Evolutionary conservation across 1,139 yeast species (phyloP).

Genomic region (Wickerhamomyces sp.): DNA sequence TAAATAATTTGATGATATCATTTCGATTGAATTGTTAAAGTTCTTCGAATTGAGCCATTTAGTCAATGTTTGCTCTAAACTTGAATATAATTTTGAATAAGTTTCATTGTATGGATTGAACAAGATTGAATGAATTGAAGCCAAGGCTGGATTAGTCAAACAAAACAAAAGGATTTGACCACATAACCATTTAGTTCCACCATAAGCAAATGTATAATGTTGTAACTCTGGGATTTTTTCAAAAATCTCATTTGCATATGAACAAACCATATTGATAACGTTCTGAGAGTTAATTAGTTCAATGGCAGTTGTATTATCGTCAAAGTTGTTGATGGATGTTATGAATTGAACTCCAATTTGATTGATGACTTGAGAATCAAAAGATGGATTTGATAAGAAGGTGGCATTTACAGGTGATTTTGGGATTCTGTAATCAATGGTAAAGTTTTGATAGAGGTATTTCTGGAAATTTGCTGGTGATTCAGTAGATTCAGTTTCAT

Average conservation of each 20-base stretch:
- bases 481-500: background rate
- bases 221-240: constrained; percentile 11
- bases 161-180: constrained; percentile 11
- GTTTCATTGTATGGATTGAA: constrained; percentile 7
- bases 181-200: constrained; percentile 14
- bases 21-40: constrained; percentile 1
- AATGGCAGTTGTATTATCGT: background rate
- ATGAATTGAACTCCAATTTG: constrained; percentile 8
- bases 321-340: constrained; percentile 7
- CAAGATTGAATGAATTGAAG: constrained; percentile 7
- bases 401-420: background rate
- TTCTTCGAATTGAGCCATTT: constrained; percentile 8
- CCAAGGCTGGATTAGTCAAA: constrained; percentile 6
- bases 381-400: constrained; percentile 1
- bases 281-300: constrained; percentile 7
- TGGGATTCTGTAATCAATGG: constrained; percentile 5
- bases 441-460: constrained; percentile 6
- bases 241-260: constrained; percentile 10
- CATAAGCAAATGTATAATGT: constrained; percentile 11
- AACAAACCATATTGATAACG: constrained; percentile 12
- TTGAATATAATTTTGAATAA: constrained; percentile 2
- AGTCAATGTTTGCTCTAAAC: constrained; percentile 5
- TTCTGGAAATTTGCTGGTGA: background rate
- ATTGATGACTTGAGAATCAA: constrained; percentile 6
- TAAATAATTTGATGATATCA: background rate